phyloP scores from a whole-genome alignment of 2,329 filamentous ascomycete species.

The Fusarium nurragi region DNA sequence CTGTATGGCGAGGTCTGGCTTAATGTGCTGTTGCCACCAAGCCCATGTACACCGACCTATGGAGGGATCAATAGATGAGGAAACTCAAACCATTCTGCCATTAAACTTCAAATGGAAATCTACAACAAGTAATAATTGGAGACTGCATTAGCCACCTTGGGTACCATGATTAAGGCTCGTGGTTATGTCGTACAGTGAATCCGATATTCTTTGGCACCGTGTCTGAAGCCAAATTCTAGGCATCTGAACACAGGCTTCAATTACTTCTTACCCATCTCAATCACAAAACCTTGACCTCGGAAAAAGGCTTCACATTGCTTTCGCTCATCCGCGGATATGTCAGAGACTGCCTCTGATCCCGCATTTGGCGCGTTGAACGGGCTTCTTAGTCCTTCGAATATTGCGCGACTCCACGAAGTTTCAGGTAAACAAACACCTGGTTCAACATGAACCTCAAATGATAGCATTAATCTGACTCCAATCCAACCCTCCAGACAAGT shows the following conservation, averaged over 20 bases:
- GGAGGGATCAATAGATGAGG: neutral
- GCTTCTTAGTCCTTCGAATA: slow-evolving; percentile 26
- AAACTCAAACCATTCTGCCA: neutral
- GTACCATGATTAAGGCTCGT: neutral
- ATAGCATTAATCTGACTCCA: neutral
- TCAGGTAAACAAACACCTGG: slow-evolving; percentile 9
- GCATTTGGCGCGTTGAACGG: neutral
- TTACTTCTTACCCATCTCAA: neutral
- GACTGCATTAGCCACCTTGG: neutral
- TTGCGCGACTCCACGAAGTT: slow-evolving; percentile 11
- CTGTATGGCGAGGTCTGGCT: neutral
- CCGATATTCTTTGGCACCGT: neutral
- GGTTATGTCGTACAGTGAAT: neutral
- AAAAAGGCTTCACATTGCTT: neutral
- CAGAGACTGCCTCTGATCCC: neutral
- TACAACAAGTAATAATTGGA: neutral
- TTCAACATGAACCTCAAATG: neutral
- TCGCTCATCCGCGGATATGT: neutral
- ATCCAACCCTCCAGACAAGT: neutral
- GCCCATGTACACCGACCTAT: neutral
- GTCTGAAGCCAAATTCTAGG: neutral
- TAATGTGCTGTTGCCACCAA: neutral
- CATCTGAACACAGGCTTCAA: neutral
- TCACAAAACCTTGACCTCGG: neutral
- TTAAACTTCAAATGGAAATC: neutral